A percentile compares a stretch with the other conserved stretches of the same genome.
phyloP scores from a whole-genome alignment of 371 early-diverging fungal genomes.

The Lichtheimia ornata region DNA sequence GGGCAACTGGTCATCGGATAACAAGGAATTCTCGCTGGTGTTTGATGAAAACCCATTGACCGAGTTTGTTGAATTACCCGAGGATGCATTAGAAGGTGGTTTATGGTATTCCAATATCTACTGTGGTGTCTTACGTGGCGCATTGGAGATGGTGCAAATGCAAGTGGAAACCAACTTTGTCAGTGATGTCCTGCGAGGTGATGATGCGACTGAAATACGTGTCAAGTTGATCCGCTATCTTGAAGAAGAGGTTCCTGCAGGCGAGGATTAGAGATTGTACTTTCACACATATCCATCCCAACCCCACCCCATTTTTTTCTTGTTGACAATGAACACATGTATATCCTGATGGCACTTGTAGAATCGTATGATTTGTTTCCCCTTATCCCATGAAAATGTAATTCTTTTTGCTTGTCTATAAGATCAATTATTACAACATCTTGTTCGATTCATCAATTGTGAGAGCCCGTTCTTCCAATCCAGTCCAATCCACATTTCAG shows the following conservation, averaged over 20 bases:
- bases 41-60: slow-evolving; percentile 95
- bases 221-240: slow-evolving; percentile 84
- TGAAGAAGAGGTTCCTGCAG: slow-evolving; percentile 94
- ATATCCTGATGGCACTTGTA: too few relatives aligned
- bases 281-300: too few relatives aligned
- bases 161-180: slow-evolving; percentile 88
- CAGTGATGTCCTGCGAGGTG: slow-evolving; percentile 84
- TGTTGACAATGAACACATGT: too few relatives aligned
- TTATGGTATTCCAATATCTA: slow-evolving; percentile 96
- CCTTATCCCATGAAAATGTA: too few relatives aligned
- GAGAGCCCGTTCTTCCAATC: too few relatives aligned
- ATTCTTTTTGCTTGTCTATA: too few relatives aligned
- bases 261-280: slow-evolving; percentile 71
- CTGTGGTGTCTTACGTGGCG: slow-evolving; percentile 93
- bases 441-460: too few relatives aligned
- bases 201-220: slow-evolving; percentile 89
- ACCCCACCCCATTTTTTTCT: too few relatives aligned
- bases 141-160: slow-evolving; percentile 96
- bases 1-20: slow-evolving; percentile 79
- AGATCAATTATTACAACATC: too few relatives aligned
- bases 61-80: slow-evolving; percentile 86
- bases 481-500: too few relatives aligned
- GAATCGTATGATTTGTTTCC: too few relatives aligned
- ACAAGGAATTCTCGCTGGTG: slow-evolving; percentile 85
- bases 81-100: slow-evolving; percentile 77